A percentile compares a stretch with the other conserved stretches of the same genome.
Evolutionary conservation across 108 stramenopile species (phyloP).

Genomic region (Pseudonitzschia delicatissima): DNA sequence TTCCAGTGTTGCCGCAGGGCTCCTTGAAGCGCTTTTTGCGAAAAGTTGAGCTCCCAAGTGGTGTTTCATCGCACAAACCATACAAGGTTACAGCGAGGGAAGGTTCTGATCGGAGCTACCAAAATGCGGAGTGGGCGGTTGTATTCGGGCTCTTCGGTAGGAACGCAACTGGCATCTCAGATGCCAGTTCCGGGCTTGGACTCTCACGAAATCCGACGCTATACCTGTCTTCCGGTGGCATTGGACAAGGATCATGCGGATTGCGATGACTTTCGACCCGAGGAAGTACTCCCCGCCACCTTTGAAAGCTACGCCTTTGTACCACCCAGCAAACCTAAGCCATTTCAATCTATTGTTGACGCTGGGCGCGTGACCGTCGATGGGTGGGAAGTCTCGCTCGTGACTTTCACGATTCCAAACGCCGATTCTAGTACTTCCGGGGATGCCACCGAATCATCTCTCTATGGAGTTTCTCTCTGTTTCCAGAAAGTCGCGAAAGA

Average conservation of each 20-base stretch:
- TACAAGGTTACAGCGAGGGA: constrained; percentile 11
- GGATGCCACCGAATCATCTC: constrained; percentile 37
- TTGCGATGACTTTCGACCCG: constrained; percentile 16
- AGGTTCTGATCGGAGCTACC: constrained; percentile 4
- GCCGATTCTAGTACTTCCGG: constrained; percentile 37
- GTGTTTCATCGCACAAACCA: constrained; percentile 73
- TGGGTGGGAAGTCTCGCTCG: constrained; percentile 80
- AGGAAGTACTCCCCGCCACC: constrained; percentile 51
- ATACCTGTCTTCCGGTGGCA: constrained; percentile 44
- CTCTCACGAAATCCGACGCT: constrained; percentile 48
- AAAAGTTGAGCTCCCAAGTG: constrained; percentile 64
- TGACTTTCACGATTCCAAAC: constrained; percentile 68
- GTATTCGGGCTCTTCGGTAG: constrained; percentile 59
- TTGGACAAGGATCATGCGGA: constrained; percentile 21
- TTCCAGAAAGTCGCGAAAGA: constrained; percentile 22
- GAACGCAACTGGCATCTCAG: constrained; percentile 23
- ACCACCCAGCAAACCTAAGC: constrained; percentile 43
- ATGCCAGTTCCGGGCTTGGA: constrained; percentile 36
- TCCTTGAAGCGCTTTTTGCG: constrained; percentile 64
- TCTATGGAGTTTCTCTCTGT: constrained; percentile 78
- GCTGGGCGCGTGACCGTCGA: constrained; percentile 34
- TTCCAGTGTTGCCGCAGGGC: constrained; percentile 43
- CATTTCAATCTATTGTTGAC: constrained; percentile 29
- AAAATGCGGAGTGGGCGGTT: constrained; percentile 67
- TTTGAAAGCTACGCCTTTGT: constrained; percentile 72